Percentiles rank a stretch among this genome's conserved stretches.
These are phyloP conservation scores for Russula dissimulans DNA, from an alignment of 768 basidiomycete species.

Conservation along the genomic window DNA sequence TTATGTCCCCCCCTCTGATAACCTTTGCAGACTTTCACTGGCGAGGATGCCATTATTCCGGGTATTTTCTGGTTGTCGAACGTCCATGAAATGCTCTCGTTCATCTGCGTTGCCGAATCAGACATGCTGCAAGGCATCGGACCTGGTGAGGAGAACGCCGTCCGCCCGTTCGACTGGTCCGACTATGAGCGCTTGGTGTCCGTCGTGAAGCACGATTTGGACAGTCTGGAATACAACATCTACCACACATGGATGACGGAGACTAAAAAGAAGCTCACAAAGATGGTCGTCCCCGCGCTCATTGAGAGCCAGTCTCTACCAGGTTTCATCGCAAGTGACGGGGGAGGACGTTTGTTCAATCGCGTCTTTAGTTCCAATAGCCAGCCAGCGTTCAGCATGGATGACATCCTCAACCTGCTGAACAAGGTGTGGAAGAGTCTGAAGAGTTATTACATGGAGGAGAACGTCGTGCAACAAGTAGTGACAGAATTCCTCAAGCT, in stretches of 20 bases:
- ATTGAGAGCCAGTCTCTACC: slow-evolving; percentile 97
- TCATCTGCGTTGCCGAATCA: slow-evolving; percentile 97
- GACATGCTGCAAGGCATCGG: slow-evolving; percentile 98
- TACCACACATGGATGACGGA: slow-evolving; percentile 99
- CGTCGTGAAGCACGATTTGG: slow-evolving; percentile 98
- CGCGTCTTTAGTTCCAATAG: slow-evolving; percentile 80
- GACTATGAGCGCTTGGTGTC: slow-evolving; percentile 94
- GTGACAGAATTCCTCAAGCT: slow-evolving; percentile 91
- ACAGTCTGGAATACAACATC: slow-evolving; percentile 98
- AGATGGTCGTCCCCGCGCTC: slow-evolving; percentile 98
- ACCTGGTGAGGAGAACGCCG: slow-evolving; percentile 86
- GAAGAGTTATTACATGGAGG: slow-evolving; percentile 98
- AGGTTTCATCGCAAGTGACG: slow-evolving; percentile 94
- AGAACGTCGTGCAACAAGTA: slow-evolving; percentile 91
- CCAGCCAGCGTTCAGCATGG: slow-evolving; percentile 93
- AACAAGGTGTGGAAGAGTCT: slow-evolving; percentile 98
- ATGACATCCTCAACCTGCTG: slow-evolving; percentile 91
- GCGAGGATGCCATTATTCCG: slow-evolving; percentile 92
- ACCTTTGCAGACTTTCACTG: slow-evolving; percentile 60
- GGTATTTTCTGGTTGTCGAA: slow-evolving; percentile 99
- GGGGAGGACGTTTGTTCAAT: slow-evolving; percentile 88
- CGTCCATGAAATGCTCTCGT: slow-evolving; percentile 98
- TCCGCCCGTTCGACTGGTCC: slow-evolving; percentile 91
- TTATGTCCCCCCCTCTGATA: slow-evolving; percentile 16
- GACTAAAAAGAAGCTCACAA: slow-evolving; percentile 88